Percentiles rank a stretch among this genome's conserved stretches.
These are phyloP conservation scores for Botrytis elliptica DNA, from an alignment of 2,329 filamentous ascomycete genomes.

Conservation along the genomic window DNA sequence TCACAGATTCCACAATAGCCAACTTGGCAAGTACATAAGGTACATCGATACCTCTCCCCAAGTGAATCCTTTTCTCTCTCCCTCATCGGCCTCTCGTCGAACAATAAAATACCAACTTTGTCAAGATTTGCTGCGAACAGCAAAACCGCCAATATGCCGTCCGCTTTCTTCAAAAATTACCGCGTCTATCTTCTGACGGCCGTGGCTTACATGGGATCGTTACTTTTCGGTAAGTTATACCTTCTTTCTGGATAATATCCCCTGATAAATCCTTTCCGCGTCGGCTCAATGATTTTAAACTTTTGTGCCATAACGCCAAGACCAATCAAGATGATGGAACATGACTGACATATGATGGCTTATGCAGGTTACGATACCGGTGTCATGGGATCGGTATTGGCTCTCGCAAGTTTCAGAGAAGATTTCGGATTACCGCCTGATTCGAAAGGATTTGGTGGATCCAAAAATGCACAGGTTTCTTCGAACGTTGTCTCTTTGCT, in stretches of 20 bases:
- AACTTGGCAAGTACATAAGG: slow-evolving; percentile 9
- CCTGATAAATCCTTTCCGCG: background rate
- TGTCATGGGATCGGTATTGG: slow-evolving; percentile 34
- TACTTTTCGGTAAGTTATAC: slow-evolving; percentile 31
- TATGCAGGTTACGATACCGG: slow-evolving; percentile 33
- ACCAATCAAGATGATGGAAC: background rate
- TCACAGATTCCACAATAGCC: background rate
- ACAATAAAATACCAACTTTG: background rate
- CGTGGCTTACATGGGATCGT: slow-evolving; percentile 34
- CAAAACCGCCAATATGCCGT: slow-evolving; percentile 20
- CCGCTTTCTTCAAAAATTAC: slow-evolving; percentile 30
- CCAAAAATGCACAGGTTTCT: slow-evolving; percentile 27
- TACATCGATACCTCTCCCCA: background rate
- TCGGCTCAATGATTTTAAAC: background rate
- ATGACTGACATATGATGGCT: slow-evolving; percentile 18
- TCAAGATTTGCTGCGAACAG: background rate
- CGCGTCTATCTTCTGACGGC: slow-evolving; percentile 32
- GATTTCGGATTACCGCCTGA: slow-evolving; percentile 32
- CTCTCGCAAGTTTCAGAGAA: slow-evolving; percentile 30
- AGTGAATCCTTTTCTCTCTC: background rate
- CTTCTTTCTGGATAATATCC: background rate
- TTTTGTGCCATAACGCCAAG: background rate
- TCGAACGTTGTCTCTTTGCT: slow-evolving; percentile 50
- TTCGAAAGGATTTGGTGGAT: slow-evolving; percentile 26
- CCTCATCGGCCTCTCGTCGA: slow-evolving; percentile 18